phyloP scores from a whole-genome alignment of 2,329 filamentous ascomycete genomes.

The Fusarium proliferatum region DNA sequence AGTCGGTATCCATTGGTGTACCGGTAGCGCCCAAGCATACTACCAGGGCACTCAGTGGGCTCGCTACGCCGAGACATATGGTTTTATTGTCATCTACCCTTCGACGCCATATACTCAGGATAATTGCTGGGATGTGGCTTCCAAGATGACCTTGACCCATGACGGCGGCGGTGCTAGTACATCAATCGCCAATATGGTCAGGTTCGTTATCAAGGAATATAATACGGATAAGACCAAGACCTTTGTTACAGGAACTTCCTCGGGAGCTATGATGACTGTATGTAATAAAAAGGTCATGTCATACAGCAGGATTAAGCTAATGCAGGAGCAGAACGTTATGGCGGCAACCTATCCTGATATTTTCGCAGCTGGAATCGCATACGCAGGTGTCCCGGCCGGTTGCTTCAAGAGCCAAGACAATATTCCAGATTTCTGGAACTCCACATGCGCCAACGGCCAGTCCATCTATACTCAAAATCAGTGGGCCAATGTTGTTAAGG shows the following conservation, averaged over 20 bases:
- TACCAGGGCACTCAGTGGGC: conserved; percentile 64
- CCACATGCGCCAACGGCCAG: conserved; percentile 63
- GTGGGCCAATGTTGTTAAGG: conserved; percentile 55
- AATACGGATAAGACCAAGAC: conserved; percentile 59
- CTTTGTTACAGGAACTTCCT: conserved; percentile 56
- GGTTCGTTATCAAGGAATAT: conserved; percentile 60
- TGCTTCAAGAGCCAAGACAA: conserved; percentile 59
- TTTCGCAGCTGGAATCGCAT: conserved; percentile 62
- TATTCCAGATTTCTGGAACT: conserved; percentile 63
- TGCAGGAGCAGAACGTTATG: conserved; percentile 55
- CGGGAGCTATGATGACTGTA: conserved; percentile 43
- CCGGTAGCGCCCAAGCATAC: conserved; percentile 63
- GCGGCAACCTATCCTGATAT: conserved; percentile 66
- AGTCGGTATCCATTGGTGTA: conserved; percentile 68
- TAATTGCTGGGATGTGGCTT: conserved; percentile 70
- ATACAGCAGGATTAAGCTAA: background rate
- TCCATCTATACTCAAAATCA: conserved; percentile 53
- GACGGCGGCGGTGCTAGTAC: conserved; percentile 63
- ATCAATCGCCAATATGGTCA: conserved; percentile 66
- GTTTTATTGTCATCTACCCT: conserved; percentile 66
- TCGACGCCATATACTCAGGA: conserved; percentile 50
- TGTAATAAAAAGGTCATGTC: background rate
- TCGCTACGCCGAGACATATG: conserved; percentile 62
- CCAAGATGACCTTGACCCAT: conserved; percentile 60
- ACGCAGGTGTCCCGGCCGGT: conserved; percentile 65